A percentile compares a stretch with the other conserved stretches of the same genome.
Evolutionary conservation across 805 yeast genomes (phyloP).

Genomic region (Schwanniomyces yamadae): DNA sequence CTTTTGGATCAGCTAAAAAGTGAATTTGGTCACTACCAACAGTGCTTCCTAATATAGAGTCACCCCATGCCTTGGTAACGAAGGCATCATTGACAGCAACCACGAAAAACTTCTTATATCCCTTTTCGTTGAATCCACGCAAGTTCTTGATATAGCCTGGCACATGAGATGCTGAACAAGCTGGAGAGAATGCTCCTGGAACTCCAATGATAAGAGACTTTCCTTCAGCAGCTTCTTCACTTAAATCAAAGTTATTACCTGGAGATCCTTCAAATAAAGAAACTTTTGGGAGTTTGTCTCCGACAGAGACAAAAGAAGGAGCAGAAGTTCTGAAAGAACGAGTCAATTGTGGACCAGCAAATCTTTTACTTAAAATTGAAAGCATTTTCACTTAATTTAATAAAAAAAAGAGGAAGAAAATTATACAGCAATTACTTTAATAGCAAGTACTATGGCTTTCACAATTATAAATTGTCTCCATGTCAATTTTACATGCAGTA

Average conservation of each 20-base stretch:
- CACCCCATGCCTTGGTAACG: conserved; percentile 80
- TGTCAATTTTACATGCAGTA: too few relatives aligned
- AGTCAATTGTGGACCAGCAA: conserved; percentile 4
- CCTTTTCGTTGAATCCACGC: conserved; percentile 58
- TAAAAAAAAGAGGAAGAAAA: neutral
- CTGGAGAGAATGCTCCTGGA: conserved; percentile 76
- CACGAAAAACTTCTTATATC: conserved; percentile 60
- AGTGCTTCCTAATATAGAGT: conserved; percentile 24
- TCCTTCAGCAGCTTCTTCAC: conserved; percentile 39
- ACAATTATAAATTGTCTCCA: too few relatives aligned
- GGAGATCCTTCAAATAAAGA: conserved; percentile 64
- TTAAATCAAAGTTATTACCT: conserved; percentile 57
- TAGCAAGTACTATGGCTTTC: too few relatives aligned
- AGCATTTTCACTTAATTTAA: neutral
- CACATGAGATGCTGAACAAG: conserved; percentile 68
- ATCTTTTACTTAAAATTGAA: neutral
- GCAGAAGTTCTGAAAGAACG: conserved; percentile 22
- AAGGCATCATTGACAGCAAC: conserved; percentile 86
- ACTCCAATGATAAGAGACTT: conserved; percentile 40
- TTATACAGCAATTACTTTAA: neutral
- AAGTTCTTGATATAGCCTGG: conserved; percentile 66
- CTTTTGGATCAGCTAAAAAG: conserved; percentile 79
- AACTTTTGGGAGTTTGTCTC: conserved; percentile 60
- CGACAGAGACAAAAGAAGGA: conserved; percentile 43
- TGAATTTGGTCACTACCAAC: conserved; percentile 37